phyloP scores from a whole-genome alignment of 2,329 filamentous ascomycete genomes.

The Diaporthe sp. region DNA sequence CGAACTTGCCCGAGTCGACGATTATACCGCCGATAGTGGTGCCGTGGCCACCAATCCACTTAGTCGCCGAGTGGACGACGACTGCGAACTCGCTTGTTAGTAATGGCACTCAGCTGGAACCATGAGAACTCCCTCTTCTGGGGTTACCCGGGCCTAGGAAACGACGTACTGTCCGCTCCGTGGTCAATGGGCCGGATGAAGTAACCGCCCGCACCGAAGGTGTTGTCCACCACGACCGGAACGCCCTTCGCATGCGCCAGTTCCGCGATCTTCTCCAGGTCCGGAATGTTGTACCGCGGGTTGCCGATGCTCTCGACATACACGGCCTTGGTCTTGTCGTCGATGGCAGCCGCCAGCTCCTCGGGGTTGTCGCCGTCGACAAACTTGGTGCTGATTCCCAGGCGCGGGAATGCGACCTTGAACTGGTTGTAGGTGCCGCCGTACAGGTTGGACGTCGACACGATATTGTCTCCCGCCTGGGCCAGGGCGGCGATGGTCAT shows the following conservation, averaged over 20 bases:
- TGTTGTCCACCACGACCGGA: slow-evolving; percentile 87
- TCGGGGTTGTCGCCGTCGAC: slow-evolving; percentile 83
- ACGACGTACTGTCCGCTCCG: slow-evolving; percentile 77
- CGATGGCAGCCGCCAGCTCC: slow-evolving; percentile 86
- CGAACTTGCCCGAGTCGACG: slow-evolving; percentile 90
- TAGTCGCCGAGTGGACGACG: slow-evolving; percentile 93
- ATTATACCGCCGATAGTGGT: slow-evolving; percentile 91
- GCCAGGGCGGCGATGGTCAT: slow-evolving; percentile 90
- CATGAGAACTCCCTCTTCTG: fast-evolving
- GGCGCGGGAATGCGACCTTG: slow-evolving; percentile 89
- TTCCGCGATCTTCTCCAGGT: slow-evolving; percentile 88
- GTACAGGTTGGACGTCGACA: slow-evolving; percentile 91
- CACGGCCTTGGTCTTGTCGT: slow-evolving; percentile 93
- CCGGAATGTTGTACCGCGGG: slow-evolving; percentile 92
- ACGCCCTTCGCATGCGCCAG: slow-evolving; percentile 79
- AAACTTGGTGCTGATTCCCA: slow-evolving; percentile 92
- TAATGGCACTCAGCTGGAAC: background rate
- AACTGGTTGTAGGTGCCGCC: slow-evolving; percentile 98
- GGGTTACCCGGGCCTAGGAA: background rate
- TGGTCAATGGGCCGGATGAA: slow-evolving; percentile 89
- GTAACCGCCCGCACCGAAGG: slow-evolving; percentile 93
- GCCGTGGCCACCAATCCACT: slow-evolving; percentile 97
- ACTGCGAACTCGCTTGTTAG: slow-evolving; percentile 53
- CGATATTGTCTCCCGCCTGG: slow-evolving; percentile 90
- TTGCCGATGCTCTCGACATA: slow-evolving; percentile 96